Base-by-base conservation (phyloP, 306 rosid species). In the Lithocarpus polystachyus region DNA sequence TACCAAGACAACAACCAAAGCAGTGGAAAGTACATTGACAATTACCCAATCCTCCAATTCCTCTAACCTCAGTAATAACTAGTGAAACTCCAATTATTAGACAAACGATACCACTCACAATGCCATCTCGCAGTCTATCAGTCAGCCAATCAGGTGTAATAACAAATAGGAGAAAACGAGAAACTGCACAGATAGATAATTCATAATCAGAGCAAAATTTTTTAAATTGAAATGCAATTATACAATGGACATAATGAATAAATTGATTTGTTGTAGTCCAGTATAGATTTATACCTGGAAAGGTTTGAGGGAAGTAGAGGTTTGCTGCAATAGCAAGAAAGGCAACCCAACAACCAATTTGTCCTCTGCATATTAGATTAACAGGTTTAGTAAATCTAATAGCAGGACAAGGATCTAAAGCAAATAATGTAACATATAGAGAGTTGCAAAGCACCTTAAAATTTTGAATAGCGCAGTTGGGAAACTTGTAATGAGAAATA, bases 261-360 rank as follows among this genome's bases (percentile, higher is more conserved):
- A 26, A 4, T 1, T 55, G 1, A 40, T 33, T 65, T 56, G 71
- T 31, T n/a, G 56, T 48, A 53, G 53, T 76, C 26, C 73, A 37
- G 51, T 35, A 67, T 37, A 35, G 5, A 71, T 11, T 37, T 26
- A 68, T 55, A 87, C 90, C 86, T 76, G 90, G 86, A 76, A 84
- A 76, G 48, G 56, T 61, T 57, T 33, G 65, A 11, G 90, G 90
- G 35, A 13, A 60, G 74, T 81, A 76, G 56, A 84, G 82, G 71
- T 79, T 79, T 24, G 79, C 90, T n/a, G 56, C 56, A 64, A 82
- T 37, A 61, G 90, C 81, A 12, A 82, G 82, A 75, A 84, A 84
- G 72, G 90, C 82, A 76, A 87, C 55, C 90, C 90, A 87, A 70
- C 22, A 76, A 72, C 90, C 88, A 53, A 87, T 55, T 75, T 74